Conservation (phyloP, 2,329 filamentous ascomycete genomes). For the Leptographium procerum region DNA sequence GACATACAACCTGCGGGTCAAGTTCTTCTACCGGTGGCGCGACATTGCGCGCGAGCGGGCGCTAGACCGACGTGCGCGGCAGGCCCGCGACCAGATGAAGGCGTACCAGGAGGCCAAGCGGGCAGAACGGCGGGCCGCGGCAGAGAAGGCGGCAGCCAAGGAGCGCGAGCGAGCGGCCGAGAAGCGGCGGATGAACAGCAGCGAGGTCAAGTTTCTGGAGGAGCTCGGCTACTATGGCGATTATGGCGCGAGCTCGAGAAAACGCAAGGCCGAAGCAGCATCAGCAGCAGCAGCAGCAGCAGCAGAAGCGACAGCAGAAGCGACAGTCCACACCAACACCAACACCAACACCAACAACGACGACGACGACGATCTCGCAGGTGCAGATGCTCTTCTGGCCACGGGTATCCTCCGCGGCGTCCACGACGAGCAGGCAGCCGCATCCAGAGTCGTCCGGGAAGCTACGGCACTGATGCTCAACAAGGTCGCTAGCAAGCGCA, state of each 20-base stretch:
- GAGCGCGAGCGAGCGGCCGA: constrained; percentile 11
- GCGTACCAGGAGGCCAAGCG: constrained; percentile 22
- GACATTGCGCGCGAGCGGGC: constrained; percentile 34
- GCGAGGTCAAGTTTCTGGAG: constrained; percentile 13
- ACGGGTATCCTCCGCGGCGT: constrained; percentile 31
- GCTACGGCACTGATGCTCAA: constrained; percentile 5
- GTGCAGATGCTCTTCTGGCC: constrained; percentile 28
- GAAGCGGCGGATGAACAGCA: constrained; percentile 14
- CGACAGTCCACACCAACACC: too few relatives aligned
- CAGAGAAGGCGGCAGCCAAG: constrained; percentile 26
- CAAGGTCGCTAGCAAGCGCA: neutral
- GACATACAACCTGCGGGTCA: constrained; percentile 36
- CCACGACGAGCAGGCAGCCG: constrained; percentile 24
- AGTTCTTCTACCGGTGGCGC: constrained; percentile 47
- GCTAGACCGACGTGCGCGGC: constrained; percentile 36
- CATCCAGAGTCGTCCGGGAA: constrained; percentile 22
- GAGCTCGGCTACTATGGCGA: constrained; percentile 11
- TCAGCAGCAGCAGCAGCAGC: neutral
- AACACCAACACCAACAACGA: too few relatives aligned
- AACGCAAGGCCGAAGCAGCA: constrained; percentile 3
- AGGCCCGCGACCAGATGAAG: constrained; percentile 39
- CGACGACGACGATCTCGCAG: constrained; percentile 19
- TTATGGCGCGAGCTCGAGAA: neutral
- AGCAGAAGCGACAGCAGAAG: neutral
- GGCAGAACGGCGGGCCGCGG: constrained; percentile 18